Base-by-base conservation (phyloP, 192 early-diverging fungal genomes). In the Coemansia sp. region DNA sequence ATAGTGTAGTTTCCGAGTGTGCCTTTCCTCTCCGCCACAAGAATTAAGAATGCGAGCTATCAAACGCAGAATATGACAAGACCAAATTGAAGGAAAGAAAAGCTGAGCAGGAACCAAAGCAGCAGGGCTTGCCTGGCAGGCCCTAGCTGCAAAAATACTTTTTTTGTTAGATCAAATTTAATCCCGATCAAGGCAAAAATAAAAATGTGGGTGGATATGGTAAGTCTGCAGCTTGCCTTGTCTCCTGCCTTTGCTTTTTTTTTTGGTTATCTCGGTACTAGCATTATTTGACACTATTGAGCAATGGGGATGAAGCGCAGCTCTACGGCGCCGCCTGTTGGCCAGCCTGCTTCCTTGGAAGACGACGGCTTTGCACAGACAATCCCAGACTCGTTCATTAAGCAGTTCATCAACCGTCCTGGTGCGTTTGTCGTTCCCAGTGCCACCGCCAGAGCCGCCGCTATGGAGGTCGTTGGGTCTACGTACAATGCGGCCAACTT, bases 401-500 rank as follows among this genome's bases (percentile, higher is more conserved):
- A 71, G 18, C 60, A 37, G 45, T 80, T 50, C 50, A 66, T 80
- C 39, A 58, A 63, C 50, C 42, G 51, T 10, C 78, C 78, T 3
- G 73, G 73, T 10, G 59, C 69, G 9, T 80, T 80, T 61, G 48
- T 80, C 13, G 78, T 75, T 5, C 78, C 78, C 18, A 71, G 39
- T 36, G 46, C 62, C 16, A 46, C 50, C 6, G 78, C 73, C 38
- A 46, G 73, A 20, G 63, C 58, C 0, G 78, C 78, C 10, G 74
- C 73, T 16, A 78, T 83, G 71, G 71, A 83, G 5, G 66, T 83
- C 31, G 71, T 74, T n/a, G 57, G 69, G 18, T 61, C 62, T 34
- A 77, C 74, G 5, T 76, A 76, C 63, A 74, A 76, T 59, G 73
- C 79, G n/a, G 73, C 70, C 59, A 82, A 76, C 48, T 23, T 28